Evolutionary conservation across 768 basidiomycete species (phyloP), one percentile per base, ranked within the genome.

Genomic region (Boletales sp.): DNA sequence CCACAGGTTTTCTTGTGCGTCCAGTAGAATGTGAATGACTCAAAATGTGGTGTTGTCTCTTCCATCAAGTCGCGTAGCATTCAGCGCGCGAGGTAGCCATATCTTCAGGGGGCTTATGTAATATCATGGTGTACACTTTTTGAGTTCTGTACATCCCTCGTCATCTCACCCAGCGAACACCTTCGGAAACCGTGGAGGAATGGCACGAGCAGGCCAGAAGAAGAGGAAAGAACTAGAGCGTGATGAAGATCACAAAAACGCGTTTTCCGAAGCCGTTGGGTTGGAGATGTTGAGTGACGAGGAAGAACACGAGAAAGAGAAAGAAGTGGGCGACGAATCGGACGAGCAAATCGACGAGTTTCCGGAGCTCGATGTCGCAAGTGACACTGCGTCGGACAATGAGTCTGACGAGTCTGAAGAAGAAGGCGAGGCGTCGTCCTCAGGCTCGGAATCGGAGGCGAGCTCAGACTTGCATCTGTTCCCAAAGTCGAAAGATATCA

Each of bases 271-370:
- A 31, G 67, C 68, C 35, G 78, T 78, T 37, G 71, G 71, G 40
- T 66, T 90, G 51, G 87, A 89, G 64, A 86, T 90, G 81, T 66
- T 74, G 52, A 88, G 84, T 64, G 88, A 86, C 61, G 88, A 90
- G 51, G 87, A 87, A 63, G 72, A 73, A 44, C 68, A 31, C 11
- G 55, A 62, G 13, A 57, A 32, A 36, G 72, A 67, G 19, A 76
- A 73, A 41, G 55, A 54, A 33, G 65, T 55, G 44, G 44, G 37
- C 28, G 71, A 70, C 31, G 73, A 67, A 38, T 77, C 77, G 14
- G 81, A 82, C 61, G 80, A 79, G 46, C 80, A 77, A 30, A 76
- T 81, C 17, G 87, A 90, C 56, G 82, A 81, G 41, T 92, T 92
- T 59, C 89, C 90, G 2, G 82, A 80, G 60, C 80, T 90, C 42